A percentile compares a stretch with the other conserved stretches of the same genome.
Conservation (phyloP, 2,329 filamentous ascomycete genomes). For the Talaromyces piceae region DNA sequence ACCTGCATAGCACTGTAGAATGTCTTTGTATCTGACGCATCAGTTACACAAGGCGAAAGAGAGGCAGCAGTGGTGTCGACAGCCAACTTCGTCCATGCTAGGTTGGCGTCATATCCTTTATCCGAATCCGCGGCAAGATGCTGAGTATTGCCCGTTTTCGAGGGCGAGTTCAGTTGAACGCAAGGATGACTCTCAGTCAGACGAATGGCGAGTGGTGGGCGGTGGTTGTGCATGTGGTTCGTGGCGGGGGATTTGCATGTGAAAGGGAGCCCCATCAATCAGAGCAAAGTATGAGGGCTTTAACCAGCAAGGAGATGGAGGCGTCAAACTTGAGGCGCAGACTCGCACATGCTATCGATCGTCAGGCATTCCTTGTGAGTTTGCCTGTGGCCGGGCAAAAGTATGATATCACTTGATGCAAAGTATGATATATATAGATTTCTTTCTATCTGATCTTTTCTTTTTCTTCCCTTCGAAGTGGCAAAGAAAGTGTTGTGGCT, state of each 20-base stretch:
- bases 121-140: neutral
- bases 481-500: neutral
- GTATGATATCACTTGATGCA: neutral
- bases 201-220: neutral
- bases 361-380: neutral
- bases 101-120: neutral
- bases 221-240: neutral
- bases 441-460: too few species aligned
- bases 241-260: slow-evolving; percentile 1
- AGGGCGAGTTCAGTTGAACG: neutral
- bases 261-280: neutral
- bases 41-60: slow-evolving; percentile 10
- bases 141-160: neutral
- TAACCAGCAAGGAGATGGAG: neutral
- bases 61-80: slow-evolving; percentile 8
- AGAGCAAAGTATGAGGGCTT: neutral
- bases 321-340: neutral
- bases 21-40: slow-evolving; percentile 15
- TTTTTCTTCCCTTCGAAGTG: neutral
- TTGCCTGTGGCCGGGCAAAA: too few species aligned
- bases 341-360: neutral
- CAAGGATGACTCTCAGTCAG: neutral
- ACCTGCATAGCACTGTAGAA: slow-evolving; percentile 18
- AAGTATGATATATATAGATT: neutral
- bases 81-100: slow-evolving; percentile 3